A percentile compares a stretch with the other conserved stretches of the same genome.
Conservation (phyloP, 257 asterid species). For the Capsicum chinense region DNA sequence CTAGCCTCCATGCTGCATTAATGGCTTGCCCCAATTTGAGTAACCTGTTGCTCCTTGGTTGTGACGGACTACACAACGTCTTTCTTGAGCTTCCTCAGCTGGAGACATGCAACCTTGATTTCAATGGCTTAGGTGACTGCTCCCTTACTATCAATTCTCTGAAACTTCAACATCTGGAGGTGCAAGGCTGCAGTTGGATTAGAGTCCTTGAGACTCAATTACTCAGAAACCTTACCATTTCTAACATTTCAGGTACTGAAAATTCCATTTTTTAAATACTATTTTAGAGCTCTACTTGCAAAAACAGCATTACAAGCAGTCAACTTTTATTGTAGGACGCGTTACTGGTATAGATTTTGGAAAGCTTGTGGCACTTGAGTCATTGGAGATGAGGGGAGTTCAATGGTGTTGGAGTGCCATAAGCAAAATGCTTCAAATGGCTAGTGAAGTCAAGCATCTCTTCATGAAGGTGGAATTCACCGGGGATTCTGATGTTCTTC, state of each 20-base stretch:
- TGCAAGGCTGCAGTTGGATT: conserved; percentile 89
- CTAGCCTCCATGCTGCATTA: conserved; percentile 61
- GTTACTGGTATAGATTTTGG: conserved; percentile 74
- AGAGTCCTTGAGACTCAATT: conserved; percentile 61
- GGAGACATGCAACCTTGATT: conserved; percentile 77
- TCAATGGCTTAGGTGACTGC: conserved; percentile 77
- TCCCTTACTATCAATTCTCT: conserved; percentile 59
- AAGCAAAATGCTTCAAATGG: conserved; percentile 77
- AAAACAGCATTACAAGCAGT: neutral
- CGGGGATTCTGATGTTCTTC: conserved; percentile 66
- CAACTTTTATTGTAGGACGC: conserved; percentile 55
- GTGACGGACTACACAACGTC: conserved; percentile 74
- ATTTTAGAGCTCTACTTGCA: conserved; percentile 8
- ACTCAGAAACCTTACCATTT: conserved; percentile 67
- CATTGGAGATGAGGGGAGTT: conserved; percentile 77
- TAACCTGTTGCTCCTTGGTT: conserved; percentile 77
- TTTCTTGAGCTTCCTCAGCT: conserved; percentile 65
- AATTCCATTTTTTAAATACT: neutral
- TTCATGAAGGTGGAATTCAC: conserved; percentile 96
- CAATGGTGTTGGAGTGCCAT: conserved; percentile 96
- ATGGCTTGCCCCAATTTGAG: conserved; percentile 78
- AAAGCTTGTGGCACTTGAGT: conserved; percentile 74
- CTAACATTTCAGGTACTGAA: conserved; percentile 75
- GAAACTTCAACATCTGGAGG: conserved; percentile 69
- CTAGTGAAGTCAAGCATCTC: conserved; percentile 86